phyloP scores from a whole-genome alignment of 495 filamentous ascomycete genomes.

The Xylaria venustula region DNA sequence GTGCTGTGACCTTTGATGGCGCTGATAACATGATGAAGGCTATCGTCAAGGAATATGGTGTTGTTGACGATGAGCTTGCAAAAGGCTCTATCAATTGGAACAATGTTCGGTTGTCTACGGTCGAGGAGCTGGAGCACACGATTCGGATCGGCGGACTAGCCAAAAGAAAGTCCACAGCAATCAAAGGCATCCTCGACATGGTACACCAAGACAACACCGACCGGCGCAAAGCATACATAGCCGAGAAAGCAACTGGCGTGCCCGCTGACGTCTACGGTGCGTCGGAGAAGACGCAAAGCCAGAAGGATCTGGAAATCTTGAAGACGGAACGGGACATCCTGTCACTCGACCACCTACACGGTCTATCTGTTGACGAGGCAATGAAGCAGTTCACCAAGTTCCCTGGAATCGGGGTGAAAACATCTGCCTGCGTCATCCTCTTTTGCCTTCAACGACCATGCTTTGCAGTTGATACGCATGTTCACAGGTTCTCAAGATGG shows the following conservation, averaged over 20 bases:
- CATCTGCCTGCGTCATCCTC: constrained; percentile 78
- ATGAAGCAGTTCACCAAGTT: constrained; percentile 73
- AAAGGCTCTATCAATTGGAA: constrained; percentile 87
- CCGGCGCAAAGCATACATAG: constrained; percentile 25
- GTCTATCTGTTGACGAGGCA: constrained; percentile 62
- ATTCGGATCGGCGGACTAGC: constrained; percentile 74
- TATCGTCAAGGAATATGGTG: constrained; percentile 67
- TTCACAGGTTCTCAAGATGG: constrained; percentile 78
- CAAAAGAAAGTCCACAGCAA: constrained; percentile 68
- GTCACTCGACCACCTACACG: constrained; percentile 76
- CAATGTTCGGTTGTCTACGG: constrained; percentile 62
- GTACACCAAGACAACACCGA: constrained; percentile 67
- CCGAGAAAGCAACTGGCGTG: constrained; percentile 31
- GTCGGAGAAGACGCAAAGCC: constrained; percentile 25
- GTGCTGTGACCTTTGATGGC: constrained; percentile 66
- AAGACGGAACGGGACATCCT: constrained; percentile 29
- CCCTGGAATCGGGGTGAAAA: constrained; percentile 89
- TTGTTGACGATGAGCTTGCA: constrained; percentile 35
- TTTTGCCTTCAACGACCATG: constrained; percentile 76
- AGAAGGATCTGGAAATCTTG: constrained; percentile 33
- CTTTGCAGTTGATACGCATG: constrained; percentile 86
- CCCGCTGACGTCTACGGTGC: constrained; percentile 25
- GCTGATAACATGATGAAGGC: constrained; percentile 69
- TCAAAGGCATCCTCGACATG: constrained; percentile 79
- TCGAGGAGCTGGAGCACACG: constrained; percentile 64